These are phyloP conservation scores for Grigorovia yakushimaensis DNA, from an alignment of 805 yeast species.

Conservation along the genomic window DNA sequence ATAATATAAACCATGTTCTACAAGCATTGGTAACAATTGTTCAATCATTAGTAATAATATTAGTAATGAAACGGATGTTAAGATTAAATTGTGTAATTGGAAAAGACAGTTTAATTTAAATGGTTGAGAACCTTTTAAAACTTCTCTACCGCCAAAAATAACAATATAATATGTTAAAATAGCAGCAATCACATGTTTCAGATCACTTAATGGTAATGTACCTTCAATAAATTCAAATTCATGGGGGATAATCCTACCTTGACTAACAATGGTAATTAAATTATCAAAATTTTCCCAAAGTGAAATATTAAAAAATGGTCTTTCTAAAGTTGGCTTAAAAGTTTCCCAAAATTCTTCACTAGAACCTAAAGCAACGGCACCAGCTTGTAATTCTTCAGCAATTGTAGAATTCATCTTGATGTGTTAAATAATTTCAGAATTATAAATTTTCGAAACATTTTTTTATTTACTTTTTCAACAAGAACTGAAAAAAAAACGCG, in stretches of 20 bases:
- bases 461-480: background rate
- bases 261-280: conserved; percentile 12
- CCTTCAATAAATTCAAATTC: conserved; percentile 60
- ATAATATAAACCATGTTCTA: conserved; percentile 66
- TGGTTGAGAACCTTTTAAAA: conserved; percentile 51
- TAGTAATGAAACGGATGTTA: conserved; percentile 58
- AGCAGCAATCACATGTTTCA: conserved; percentile 45
- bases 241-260: conserved; percentile 23
- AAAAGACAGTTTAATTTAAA: conserved; percentile 66
- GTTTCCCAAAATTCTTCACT: background rate
- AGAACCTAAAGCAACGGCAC: background rate
- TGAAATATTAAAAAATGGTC: conserved; percentile 28
- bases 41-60: conserved; percentile 66
- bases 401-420: background rate
- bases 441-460: background rate
- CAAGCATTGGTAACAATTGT: conserved; percentile 74
- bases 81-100: conserved; percentile 73
- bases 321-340: conserved; percentile 23
- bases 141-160: conserved; percentile 75
- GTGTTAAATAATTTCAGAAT: background rate
- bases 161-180: conserved; percentile 66
- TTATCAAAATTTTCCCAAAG: conserved; percentile 25
- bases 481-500: background rate
- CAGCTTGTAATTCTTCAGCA: background rate
- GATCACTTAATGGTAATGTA: conserved; percentile 57